These are phyloP conservation scores for Radiomyces spectabilis DNA, from an alignment of 192 early-diverging fungal species.

Conservation along the genomic window DNA sequence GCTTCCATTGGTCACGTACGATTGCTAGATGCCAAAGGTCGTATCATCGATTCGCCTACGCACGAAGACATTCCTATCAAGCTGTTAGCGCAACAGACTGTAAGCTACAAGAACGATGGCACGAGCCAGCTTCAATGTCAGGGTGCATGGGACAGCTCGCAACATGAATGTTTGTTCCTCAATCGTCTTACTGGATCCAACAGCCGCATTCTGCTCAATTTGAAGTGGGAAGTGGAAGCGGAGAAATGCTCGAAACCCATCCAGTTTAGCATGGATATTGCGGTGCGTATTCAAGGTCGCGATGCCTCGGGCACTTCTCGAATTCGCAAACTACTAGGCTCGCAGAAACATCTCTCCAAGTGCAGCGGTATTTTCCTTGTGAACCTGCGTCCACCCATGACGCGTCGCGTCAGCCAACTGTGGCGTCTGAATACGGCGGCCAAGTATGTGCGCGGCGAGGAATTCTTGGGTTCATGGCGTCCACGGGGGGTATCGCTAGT, in stretches of 20 bases:
- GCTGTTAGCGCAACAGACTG: constrained; percentile 34
- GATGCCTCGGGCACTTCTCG: constrained; percentile 30
- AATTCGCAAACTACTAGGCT: constrained; percentile 35
- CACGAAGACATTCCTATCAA: constrained; percentile 42
- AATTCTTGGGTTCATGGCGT: constrained; percentile 56
- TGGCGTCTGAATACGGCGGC: constrained; percentile 67
- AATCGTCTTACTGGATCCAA: constrained; percentile 52
- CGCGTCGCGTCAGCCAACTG: constrained; percentile 42
- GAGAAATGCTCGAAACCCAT: constrained; percentile 52
- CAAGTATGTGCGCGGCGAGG: constrained; percentile 70
- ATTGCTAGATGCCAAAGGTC: constrained; percentile 51
- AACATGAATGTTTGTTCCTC: constrained; percentile 61
- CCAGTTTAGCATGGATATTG: constrained; percentile 51
- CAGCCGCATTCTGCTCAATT: constrained; percentile 49
- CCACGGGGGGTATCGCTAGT: constrained; percentile 64
- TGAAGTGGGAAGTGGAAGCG: constrained; percentile 50
- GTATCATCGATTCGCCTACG: constrained; percentile 45
- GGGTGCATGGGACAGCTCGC: constrained; percentile 71
- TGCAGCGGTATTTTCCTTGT: constrained; percentile 58
- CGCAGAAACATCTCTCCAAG: constrained; percentile 33
- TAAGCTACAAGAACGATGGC: constrained; percentile 47
- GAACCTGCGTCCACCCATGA: constrained; percentile 47
- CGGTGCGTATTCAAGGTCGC: constrained; percentile 52
- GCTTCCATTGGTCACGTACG: constrained; percentile 42
- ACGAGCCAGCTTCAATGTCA: constrained; percentile 47